A percentile compares a stretch with the other conserved stretches of the same genome.
phyloP scores from a whole-genome alignment of 2,329 filamentous ascomycete genomes.

The Pseudocercospora fuligena region DNA sequence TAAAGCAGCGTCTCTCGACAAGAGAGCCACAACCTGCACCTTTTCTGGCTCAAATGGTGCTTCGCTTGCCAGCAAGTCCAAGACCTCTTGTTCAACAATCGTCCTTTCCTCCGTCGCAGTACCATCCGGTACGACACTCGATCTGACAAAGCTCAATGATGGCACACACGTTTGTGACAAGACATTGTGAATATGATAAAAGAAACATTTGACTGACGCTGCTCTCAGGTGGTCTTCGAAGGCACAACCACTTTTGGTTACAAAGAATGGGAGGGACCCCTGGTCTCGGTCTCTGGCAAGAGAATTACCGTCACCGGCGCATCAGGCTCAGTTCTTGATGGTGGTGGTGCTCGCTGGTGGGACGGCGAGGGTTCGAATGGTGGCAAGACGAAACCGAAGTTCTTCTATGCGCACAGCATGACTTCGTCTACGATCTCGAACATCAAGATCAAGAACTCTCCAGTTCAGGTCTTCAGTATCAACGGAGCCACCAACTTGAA shows the following conservation, averaged over 20 bases:
- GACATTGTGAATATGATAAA: not conserved
- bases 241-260: constrained; percentile 70
- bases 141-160: constrained; percentile 45
- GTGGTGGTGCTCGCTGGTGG: constrained; percentile 64
- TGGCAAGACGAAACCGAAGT: constrained; percentile 64
- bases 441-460: constrained; percentile 60
- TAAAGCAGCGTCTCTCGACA: constrained; percentile 22
- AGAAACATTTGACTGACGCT: not conserved
- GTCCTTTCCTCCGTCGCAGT: constrained; percentile 35
- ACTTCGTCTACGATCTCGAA: constrained; percentile 56
- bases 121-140: constrained; percentile 45
- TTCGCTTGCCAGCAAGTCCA: constrained; percentile 36
- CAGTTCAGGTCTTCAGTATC: constrained; percentile 58
- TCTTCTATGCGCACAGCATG: constrained; percentile 62
- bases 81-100: constrained; percentile 42
- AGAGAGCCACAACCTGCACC: constrained; percentile 36
- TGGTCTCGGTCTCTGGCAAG: constrained; percentile 64
- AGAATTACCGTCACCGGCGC: constrained; percentile 59
- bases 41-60: constrained; percentile 38
- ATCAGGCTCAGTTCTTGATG: constrained; percentile 58
- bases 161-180: constrained; percentile 47
- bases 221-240: constrained; percentile 60
- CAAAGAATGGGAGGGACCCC: constrained; percentile 66
- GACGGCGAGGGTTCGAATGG: constrained; percentile 64
- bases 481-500: constrained; percentile 51